Evolutionary conservation across 164 flowering plant species (phyloP).

Genomic region (Vitis amurensis): DNA sequence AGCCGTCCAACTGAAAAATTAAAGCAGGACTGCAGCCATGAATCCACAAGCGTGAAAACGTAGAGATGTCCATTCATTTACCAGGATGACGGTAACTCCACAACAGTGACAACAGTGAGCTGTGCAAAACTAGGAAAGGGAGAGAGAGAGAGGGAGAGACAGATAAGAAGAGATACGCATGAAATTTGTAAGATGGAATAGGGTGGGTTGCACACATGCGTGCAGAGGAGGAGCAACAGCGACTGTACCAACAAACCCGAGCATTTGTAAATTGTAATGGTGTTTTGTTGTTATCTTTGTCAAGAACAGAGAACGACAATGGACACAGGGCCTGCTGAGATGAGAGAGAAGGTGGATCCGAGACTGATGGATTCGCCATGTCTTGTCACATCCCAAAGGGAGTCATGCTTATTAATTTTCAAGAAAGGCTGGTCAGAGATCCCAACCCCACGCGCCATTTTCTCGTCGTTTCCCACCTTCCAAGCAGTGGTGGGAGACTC

Average conservation of each 20-base stretch:
- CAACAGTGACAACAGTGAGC: background rate
- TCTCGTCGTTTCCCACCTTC: too few relatives aligned
- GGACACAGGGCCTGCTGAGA: background rate
- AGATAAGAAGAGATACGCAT: background rate
- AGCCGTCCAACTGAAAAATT: too few relatives aligned
- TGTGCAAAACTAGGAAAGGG: background rate
- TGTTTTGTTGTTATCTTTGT: background rate
- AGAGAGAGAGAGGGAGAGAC: background rate
- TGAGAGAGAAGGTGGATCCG: background rate
- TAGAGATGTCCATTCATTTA: background rate
- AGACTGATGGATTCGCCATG: slow-evolving; percentile 5
- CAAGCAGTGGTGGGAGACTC: too few relatives aligned
- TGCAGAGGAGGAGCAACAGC: too few relatives aligned
- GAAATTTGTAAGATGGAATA: slow-evolving; percentile 6
- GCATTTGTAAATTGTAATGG: background rate
- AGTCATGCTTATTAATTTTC: slow-evolving; percentile 9
- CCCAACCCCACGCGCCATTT: too few relatives aligned
- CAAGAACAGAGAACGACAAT: background rate
- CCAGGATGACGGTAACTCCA: background rate
- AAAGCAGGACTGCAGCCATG: background rate
- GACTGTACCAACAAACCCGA: background rate
- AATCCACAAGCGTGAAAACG: background rate
- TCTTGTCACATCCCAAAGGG: slow-evolving; percentile 18
- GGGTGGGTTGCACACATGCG: background rate
- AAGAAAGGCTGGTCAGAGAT: background rate